Percentiles rank a stretch among this genome's conserved stretches.
These are phyloP conservation scores for Citrus sinensis DNA, from an alignment of 345 rosid species.

Conservation along the genomic window DNA sequence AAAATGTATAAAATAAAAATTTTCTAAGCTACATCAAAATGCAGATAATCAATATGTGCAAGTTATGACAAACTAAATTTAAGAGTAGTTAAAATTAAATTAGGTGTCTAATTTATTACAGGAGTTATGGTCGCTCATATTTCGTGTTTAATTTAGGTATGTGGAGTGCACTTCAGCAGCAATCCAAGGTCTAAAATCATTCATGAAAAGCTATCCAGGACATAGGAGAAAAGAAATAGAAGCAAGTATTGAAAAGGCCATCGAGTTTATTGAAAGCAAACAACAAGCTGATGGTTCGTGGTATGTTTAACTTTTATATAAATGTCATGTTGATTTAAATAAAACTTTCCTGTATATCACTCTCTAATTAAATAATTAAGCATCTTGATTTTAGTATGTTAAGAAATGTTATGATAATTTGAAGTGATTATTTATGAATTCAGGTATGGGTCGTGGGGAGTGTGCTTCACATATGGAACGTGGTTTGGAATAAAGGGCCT, in stretches of 20 bases:
- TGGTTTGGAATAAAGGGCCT: conserved; percentile 72
- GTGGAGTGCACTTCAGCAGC: conserved; percentile 85
- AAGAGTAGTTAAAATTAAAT: too few species aligned
- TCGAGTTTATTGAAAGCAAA: conserved; percentile 39
- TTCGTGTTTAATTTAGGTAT: conserved; percentile 27
- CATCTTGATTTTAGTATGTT: too few species aligned
- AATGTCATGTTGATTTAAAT: too few species aligned
- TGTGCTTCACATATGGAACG: conserved; percentile 74
- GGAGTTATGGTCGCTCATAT: neutral
- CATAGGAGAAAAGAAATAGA: conserved; percentile 40
- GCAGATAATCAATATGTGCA: too few species aligned
- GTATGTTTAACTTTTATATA: conserved; percentile 13
- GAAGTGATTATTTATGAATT: neutral
- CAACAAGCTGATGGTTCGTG: conserved; percentile 71
- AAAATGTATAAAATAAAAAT: too few species aligned
- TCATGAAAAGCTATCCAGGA: conserved; percentile 26
- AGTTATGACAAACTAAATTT: too few species aligned
- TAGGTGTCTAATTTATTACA: too few species aligned
- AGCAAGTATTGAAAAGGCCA: conserved; percentile 40
- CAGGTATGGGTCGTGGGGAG: conserved; percentile 85
- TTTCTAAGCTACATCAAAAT: too few species aligned
- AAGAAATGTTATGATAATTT: neutral
- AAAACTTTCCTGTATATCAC: too few species aligned
- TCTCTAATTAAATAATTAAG: too few species aligned
- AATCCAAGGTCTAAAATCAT: conserved; percentile 51